Conservation (phyloP, 768 basidiomycete species). For the Agrocybe praecox region DNA sequence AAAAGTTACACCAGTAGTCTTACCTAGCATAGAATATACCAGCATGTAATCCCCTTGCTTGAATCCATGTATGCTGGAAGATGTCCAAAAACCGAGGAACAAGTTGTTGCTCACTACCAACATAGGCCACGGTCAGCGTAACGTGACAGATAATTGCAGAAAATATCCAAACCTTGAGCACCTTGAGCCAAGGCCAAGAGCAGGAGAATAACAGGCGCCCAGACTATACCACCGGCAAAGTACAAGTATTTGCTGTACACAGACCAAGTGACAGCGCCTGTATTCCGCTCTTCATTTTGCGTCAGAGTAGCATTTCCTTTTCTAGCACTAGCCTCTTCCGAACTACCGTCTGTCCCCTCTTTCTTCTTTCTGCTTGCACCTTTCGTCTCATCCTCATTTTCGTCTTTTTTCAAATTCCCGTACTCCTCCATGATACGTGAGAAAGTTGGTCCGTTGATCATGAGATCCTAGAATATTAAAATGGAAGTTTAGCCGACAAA, state of each 20-base stretch:
- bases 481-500: not conserved
- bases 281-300: constrained; percentile 61
- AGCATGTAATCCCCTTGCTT: constrained; percentile 71
- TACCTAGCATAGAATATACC: constrained; percentile 50
- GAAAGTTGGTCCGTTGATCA: constrained; percentile 45
- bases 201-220: constrained; percentile 46
- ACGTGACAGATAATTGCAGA: not conserved
- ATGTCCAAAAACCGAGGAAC: constrained; percentile 77
- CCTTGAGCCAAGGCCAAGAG: constrained; percentile 50
- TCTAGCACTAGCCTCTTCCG: constrained; percentile 21
- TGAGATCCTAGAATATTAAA: constrained; percentile 39
- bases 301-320: constrained; percentile 36
- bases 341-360: constrained; percentile 7
- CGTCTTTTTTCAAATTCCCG: constrained; percentile 38
- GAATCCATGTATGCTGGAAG: constrained; percentile 53
- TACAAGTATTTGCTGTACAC: constrained; percentile 52
- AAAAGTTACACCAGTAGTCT: constrained; percentile 29
- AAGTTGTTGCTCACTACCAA: constrained; percentile 61
- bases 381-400: constrained; percentile 5
- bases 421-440: constrained; percentile 59
- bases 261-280: constrained; percentile 52
- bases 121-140: constrained; percentile 34
- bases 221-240: constrained; percentile 49
- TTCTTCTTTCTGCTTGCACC: constrained; percentile 7
- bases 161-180: constrained; percentile 44